These are phyloP conservation scores for Anthostomella pinea DNA, from an alignment of 2,329 filamentous ascomycete genomes.

Conservation along the genomic window DNA sequence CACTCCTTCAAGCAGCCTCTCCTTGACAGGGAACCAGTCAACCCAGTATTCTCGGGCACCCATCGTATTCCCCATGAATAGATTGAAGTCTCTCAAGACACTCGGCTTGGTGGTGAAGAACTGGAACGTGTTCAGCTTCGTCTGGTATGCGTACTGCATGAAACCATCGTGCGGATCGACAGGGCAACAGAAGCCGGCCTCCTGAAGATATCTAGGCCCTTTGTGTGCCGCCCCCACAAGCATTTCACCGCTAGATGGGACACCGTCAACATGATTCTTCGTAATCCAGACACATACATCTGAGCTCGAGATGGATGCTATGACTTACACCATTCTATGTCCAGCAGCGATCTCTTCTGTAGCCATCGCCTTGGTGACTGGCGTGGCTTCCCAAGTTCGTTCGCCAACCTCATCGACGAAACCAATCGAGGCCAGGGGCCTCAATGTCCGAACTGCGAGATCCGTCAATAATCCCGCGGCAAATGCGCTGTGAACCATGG, in stretches of 20 bases:
- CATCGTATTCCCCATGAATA: conserved; percentile 30
- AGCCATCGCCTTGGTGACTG: conserved; percentile 25
- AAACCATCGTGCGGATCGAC: conserved; percentile 23
- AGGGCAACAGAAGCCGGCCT: conserved; percentile 24
- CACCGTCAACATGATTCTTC: too few relatives aligned
- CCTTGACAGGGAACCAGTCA: conserved; percentile 28
- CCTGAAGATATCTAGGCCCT: conserved; percentile 22
- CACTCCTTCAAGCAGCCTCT: conserved; percentile 25
- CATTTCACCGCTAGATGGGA: conserved; percentile 20
- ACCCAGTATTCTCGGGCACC: conserved; percentile 24
- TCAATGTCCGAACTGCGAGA: conserved; percentile 18
- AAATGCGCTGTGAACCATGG: not conserved
- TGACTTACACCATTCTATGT: conserved; percentile 26
- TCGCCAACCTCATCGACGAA: conserved; percentile 25
- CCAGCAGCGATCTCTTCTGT: conserved; percentile 26
- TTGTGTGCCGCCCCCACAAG: conserved; percentile 16
- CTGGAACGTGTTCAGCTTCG: conserved; percentile 24
- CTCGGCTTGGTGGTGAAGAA: conserved; percentile 18
- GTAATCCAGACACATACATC: too few relatives aligned
- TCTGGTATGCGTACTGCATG: conserved; percentile 28
- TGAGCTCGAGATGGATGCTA: too few relatives aligned
- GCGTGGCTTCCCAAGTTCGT: conserved; percentile 22
- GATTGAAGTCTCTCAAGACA: conserved; percentile 24
- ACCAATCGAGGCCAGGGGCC: conserved; percentile 20
- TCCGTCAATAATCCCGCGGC: not conserved